Evolutionary conservation across 352 stramenopile species (phyloP).

Genomic region (Peronospora destructor): DNA sequence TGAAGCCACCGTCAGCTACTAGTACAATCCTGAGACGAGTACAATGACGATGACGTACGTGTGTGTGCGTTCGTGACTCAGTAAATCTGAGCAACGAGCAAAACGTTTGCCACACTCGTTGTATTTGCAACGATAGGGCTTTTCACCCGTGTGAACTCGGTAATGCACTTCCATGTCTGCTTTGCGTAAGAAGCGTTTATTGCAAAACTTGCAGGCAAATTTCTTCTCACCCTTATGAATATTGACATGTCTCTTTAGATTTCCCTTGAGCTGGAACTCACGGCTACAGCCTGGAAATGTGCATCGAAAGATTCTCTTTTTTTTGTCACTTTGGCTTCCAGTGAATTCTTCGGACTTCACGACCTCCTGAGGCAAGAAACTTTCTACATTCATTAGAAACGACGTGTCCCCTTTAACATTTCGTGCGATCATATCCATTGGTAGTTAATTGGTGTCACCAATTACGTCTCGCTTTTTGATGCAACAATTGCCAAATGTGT

Average conservation of each 20-base stretch:
- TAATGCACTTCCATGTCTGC: conserved; percentile 72
- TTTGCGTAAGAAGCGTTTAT: conserved; percentile 59
- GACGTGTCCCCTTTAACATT: too few species aligned
- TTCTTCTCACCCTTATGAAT: conserved; percentile 54
- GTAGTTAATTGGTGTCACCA: too few species aligned
- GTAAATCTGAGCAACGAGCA: conserved; percentile 60
- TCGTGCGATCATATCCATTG: too few species aligned
- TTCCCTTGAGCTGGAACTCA: conserved; percentile 61
- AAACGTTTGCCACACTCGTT: conserved; percentile 52
- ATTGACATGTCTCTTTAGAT: conserved; percentile 52
- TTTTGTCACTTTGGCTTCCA: conserved; percentile 5
- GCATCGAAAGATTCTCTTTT: conserved; percentile 35
- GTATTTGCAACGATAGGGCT: conserved; percentile 59
- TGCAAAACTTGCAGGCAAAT: conserved; percentile 57
- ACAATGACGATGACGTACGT: conserved; percentile 25
- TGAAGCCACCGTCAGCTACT: conserved; percentile 7
- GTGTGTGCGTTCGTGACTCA: conserved; percentile 72
- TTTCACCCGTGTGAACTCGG: conserved; percentile 69
- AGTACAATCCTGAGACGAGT: conserved; percentile 5
- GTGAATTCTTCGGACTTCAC: not conserved
- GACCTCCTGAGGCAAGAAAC: not conserved
- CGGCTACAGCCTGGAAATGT: conserved; percentile 45
- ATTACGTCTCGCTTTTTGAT: too few species aligned
- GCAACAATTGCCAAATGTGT: too few species aligned
- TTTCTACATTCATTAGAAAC: too few species aligned